Percentiles rank a stretch among this genome's conserved stretches.
These are phyloP conservation scores for Wolfiporia cocos DNA, from an alignment of 1,284 basidiomycete genomes.

Conservation along the genomic window DNA sequence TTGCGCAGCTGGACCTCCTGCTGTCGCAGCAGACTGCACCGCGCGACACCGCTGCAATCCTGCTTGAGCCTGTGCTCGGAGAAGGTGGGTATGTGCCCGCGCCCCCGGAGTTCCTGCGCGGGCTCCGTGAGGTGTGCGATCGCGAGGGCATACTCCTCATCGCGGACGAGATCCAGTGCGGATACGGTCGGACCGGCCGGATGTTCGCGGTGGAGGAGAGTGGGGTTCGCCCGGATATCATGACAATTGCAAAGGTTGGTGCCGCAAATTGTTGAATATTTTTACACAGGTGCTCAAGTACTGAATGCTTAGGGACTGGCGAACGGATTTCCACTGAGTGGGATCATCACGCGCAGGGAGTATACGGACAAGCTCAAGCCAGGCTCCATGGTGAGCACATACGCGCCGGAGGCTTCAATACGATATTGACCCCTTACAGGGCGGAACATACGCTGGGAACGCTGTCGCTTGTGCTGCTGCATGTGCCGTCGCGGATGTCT, in stretches of 20 bases:
- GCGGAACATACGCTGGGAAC: conserved; percentile 90
- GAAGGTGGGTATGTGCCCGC: conserved; percentile 95
- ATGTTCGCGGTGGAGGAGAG: conserved; percentile 79
- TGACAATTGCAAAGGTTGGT: conserved; percentile 80
- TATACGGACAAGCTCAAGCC: conserved; percentile 77
- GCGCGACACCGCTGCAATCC: conserved; percentile 84
- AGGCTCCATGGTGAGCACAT: conserved; percentile 63
- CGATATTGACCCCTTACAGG: conserved; percentile 35
- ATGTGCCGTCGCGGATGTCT: conserved; percentile 72
- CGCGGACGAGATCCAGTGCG: conserved; percentile 87
- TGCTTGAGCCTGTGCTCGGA: conserved; percentile 90
- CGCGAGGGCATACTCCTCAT: conserved; percentile 80
- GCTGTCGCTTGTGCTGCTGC: conserved; percentile 87
- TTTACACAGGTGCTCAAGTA: not conserved
- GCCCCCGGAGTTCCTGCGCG: conserved; percentile 74
- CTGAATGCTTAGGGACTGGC: conserved; percentile 62
- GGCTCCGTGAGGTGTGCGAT: conserved; percentile 82
- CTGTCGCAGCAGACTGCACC: conserved; percentile 84
- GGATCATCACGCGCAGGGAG: conserved; percentile 77
- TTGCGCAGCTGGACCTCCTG: conserved; percentile 82
- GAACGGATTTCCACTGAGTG: conserved; percentile 92
- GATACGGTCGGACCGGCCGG: conserved; percentile 87
- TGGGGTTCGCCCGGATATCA: conserved; percentile 81
- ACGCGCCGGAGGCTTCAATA: too few relatives aligned
- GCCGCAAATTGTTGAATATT: not conserved